Percentiles rank a stretch among this genome's conserved stretches.
Conservation (phyloP, 306 rosid species). For the Abrus pulchellus region DNA sequence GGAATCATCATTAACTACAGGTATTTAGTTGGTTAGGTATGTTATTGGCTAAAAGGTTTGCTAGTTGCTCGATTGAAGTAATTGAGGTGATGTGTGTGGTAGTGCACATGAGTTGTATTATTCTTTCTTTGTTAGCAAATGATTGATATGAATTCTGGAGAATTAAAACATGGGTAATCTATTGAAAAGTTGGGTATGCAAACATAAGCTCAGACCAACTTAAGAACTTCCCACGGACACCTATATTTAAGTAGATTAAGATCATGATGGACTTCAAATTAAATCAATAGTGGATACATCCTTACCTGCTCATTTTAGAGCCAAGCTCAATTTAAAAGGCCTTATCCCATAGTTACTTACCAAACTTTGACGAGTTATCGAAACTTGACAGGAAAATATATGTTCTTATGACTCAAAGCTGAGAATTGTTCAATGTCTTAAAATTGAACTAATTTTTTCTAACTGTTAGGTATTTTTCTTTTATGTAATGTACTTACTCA, state of each 20-base stretch:
- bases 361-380: constrained; percentile 22
- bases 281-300: not conserved
- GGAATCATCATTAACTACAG: not conserved
- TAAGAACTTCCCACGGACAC: too few relatives aligned
- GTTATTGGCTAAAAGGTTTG: constrained; percentile 20
- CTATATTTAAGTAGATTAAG: not conserved
- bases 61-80: not conserved
- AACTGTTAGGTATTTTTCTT: constrained; percentile 21
- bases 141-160: constrained; percentile 33
- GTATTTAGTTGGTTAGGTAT: constrained; percentile 14
- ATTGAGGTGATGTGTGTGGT: not conserved
- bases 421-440: constrained; percentile 32
- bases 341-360: not conserved
- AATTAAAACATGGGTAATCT: constrained; percentile 10
- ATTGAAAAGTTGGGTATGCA: constrained; percentile 31
- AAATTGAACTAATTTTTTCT: constrained; percentile 19
- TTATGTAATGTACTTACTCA: not conserved
- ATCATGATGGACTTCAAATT: not conserved
- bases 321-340: not conserved
- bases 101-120: not conserved
- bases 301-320: not conserved
- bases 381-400: not conserved
- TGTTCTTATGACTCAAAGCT: constrained; percentile 12
- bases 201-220: not conserved
- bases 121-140: not conserved